Evolutionary conservation across 805 yeast genomes (phyloP), one percentile per base, ranked within the genome.

Genomic region (Suhomyces sp.): DNA sequence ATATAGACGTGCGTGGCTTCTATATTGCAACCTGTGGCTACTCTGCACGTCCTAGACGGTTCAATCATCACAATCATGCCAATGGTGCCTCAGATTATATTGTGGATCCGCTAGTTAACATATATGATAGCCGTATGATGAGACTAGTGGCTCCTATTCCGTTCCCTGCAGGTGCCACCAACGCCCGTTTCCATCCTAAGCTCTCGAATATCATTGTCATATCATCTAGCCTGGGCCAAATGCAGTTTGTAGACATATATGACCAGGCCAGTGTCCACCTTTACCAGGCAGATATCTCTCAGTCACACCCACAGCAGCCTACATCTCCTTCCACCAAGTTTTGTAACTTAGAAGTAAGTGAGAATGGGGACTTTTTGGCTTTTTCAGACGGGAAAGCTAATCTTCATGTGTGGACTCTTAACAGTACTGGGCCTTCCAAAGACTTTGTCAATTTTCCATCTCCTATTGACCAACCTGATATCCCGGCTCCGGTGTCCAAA

Each of bases 121-220:
- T 90, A 19, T 90, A 83, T 65, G 98, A 94, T 66, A 66, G 89
- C 27, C 78, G 96, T 55, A 80, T 83, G 52, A 75, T 88, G 81
- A 79, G 81, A 48, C 79, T 91, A 1, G 68, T 85, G 50, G 75
- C 96, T 0, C 97, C 97, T 3, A 76, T 93, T 6, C 83, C 97
- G 3, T 90, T 91, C 61, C 91, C 94, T 0, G 86, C 91, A 0
- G 97, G 97, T 10, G 97, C 98, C 0, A 78, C 87, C 8, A 87
- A 80, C 63, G 94, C 87, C 1, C 78, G 87, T 46, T 76, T 93
- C 55, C 97, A 93, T 69, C 97, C 98, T 6, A 86, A 87, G 54
- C 64, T 91, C 47, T 87, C 97, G 5, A 87, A 88, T 37, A 83
- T 87, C 33, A 81, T 90, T 44, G 66, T 90, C 4, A 83, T 89